Conservation (phyloP, 2,329 filamentous ascomycete genomes). For the Chalaropsis ovoidea region DNA sequence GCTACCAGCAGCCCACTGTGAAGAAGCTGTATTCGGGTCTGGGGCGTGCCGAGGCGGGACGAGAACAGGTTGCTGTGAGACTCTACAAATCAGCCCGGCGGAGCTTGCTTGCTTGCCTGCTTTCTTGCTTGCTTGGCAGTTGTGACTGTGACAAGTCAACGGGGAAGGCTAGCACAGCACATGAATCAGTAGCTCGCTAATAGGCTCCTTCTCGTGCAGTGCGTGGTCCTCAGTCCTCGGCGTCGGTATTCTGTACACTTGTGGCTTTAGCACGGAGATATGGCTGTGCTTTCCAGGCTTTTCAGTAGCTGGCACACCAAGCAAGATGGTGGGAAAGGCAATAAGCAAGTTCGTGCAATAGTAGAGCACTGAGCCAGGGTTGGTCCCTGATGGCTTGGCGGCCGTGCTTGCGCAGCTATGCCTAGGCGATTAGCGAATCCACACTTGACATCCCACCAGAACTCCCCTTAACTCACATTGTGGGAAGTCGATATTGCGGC, state of each 20-base stretch:
- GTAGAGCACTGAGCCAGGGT: background rate
- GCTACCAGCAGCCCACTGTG: no score
- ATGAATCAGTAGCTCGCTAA: background rate
- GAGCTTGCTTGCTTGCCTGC: no score
- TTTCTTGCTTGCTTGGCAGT: no score
- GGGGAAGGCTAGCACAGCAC: no score
- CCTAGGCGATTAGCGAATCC: background rate
- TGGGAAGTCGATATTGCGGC: background rate
- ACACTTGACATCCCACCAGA: background rate
- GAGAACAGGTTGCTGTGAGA: no score
- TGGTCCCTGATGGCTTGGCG: background rate
- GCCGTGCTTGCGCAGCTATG: background rate
- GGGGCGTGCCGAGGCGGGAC: no score
- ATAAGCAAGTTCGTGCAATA: background rate
- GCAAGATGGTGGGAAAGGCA: background rate
- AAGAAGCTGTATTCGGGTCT: no score
- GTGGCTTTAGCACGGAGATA: background rate
- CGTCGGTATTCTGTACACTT: background rate
- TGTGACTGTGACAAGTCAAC: no score
- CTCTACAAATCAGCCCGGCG: no score
- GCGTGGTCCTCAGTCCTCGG: background rate
- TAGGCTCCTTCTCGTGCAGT: background rate
- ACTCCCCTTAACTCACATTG: background rate
- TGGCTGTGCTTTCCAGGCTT: background rate
- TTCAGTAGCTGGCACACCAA: background rate